Conservation (phyloP, 2,329 filamentous ascomycete genomes). For the Pleurostoma richardsiae region DNA sequence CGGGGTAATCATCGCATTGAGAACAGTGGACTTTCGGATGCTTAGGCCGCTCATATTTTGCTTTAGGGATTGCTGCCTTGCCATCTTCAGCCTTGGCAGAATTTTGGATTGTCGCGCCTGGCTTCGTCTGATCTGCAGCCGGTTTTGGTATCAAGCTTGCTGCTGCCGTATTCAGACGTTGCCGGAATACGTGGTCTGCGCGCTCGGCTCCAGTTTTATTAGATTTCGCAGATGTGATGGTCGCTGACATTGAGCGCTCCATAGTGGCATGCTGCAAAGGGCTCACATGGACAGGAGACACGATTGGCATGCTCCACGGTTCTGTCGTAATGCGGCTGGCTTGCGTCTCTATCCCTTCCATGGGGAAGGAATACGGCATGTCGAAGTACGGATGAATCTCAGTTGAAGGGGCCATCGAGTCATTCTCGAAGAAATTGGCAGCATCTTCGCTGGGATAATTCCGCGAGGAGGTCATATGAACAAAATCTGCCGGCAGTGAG, state of each 20-base stretch:
- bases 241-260: slow-evolving; percentile 42
- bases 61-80: slow-evolving; percentile 37
- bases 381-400: no score
- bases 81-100: slow-evolving; percentile 25
- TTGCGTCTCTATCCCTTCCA: slow-evolving; percentile 3
- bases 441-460: no score
- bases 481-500: no score
- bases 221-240: slow-evolving; percentile 38
- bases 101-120: slow-evolving; percentile 9
- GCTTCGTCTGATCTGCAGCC: slow-evolving; percentile 18
- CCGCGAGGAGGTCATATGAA: no score
- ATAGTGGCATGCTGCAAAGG: slow-evolving; percentile 8
- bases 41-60: slow-evolving; percentile 56
- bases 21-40: slow-evolving; percentile 68
- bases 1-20: slow-evolving; percentile 65
- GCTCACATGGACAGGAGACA: neutral
- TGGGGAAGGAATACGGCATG: neutral
- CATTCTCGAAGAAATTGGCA: no score
- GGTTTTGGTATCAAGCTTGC: slow-evolving; percentile 38
- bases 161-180: slow-evolving; percentile 33
- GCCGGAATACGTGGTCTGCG: slow-evolving; percentile 30
- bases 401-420: no score
- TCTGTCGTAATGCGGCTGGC: slow-evolving; percentile 1
- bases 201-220: slow-evolving; percentile 42
- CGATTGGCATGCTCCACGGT: slow-evolving; percentile 1